Conservation (phyloP, 2,329 filamentous ascomycete genomes). For the Coniosporium tulheliwenetii region DNA sequence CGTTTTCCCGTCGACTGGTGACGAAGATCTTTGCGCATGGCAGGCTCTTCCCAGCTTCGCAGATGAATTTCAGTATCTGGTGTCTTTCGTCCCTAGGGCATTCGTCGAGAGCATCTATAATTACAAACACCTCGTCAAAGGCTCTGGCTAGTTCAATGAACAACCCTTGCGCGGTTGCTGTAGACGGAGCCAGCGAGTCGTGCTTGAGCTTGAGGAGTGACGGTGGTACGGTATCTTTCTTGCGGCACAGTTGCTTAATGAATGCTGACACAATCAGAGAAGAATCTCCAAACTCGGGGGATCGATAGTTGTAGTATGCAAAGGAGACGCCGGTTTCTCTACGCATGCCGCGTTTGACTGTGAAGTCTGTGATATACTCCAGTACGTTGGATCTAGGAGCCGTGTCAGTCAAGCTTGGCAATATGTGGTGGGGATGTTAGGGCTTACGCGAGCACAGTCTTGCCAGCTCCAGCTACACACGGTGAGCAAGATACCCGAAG, state of each 20-base stretch:
- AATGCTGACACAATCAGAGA: conserved; percentile 3
- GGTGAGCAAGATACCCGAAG: conserved; percentile 1
- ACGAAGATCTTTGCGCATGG: conserved; percentile 7
- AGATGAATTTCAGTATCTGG: neutral
- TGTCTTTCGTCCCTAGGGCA: neutral
- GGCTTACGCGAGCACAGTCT: conserved; percentile 10
- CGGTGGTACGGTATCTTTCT: neutral
- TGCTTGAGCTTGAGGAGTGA: neutral
- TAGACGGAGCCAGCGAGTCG: neutral
- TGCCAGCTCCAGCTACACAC: conserved; percentile 10
- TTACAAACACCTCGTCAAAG: conserved; percentile 1
- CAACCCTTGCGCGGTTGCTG: neutral
- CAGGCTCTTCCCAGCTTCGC: neutral
- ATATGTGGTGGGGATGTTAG: neutral
- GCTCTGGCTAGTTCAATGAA: neutral
- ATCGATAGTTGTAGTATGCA: conserved; percentile 10
- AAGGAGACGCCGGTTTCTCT: conserved; percentile 8
- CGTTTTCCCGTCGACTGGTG: conserved; percentile 9
- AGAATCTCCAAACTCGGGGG: conserved; percentile 2
- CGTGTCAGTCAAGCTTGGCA: neutral
- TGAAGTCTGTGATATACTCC: conserved; percentile 7
- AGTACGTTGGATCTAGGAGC: conserved; percentile 8
- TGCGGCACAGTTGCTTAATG: conserved; percentile 5
- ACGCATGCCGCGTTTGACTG: conserved; percentile 2
- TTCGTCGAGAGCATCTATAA: conserved; percentile 2